These are phyloP conservation scores for Cladophialophora carrionii DNA, from an alignment of 2,329 filamentous ascomycete species.

Conservation along the genomic window DNA sequence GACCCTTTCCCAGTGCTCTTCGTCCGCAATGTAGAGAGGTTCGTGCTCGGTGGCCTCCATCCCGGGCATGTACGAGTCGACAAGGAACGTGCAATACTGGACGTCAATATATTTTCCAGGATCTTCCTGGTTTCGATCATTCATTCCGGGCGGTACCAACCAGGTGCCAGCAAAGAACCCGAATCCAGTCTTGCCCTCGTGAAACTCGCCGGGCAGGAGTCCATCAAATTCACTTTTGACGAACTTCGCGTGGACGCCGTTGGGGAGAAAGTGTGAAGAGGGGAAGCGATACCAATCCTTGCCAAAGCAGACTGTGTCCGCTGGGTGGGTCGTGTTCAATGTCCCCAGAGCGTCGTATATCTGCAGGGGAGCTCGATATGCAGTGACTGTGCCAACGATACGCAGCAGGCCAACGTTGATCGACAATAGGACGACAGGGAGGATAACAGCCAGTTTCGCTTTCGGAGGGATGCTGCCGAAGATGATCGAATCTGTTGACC, in stretches of 20 bases:
- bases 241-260: slow-evolving; percentile 83
- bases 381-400: slow-evolving; percentile 74
- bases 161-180: slow-evolving; percentile 83
- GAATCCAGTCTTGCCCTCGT: slow-evolving; percentile 69
- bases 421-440: slow-evolving; percentile 60
- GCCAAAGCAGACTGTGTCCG: slow-evolving; percentile 79
- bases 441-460: slow-evolving; percentile 64
- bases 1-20: slow-evolving; percentile 72
- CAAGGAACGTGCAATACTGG: slow-evolving; percentile 75
- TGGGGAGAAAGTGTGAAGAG: slow-evolving; percentile 85
- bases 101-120: slow-evolving; percentile 78
- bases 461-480: slow-evolving; percentile 72
- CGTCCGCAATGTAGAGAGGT: slow-evolving; percentile 77
- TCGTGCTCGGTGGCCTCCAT: slow-evolving; percentile 67
- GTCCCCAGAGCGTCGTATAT: slow-evolving; percentile 56
- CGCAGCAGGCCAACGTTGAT: slow-evolving; percentile 70
- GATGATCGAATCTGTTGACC: slow-evolving; percentile 69
- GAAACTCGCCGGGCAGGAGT: slow-evolving; percentile 86
- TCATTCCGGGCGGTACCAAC: slow-evolving; percentile 80
- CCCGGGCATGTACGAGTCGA: slow-evolving; percentile 80
- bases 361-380: slow-evolving; percentile 79
- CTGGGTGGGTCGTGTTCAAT: slow-evolving; percentile 58
- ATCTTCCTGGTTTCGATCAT: slow-evolving; percentile 88
- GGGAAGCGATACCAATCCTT: slow-evolving; percentile 99
- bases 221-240: slow-evolving; percentile 88